These are phyloP conservation scores for Oryza glaberrima DNA, from an alignment of 176 grass and related monocot genomes.

Conservation along the genomic window DNA sequence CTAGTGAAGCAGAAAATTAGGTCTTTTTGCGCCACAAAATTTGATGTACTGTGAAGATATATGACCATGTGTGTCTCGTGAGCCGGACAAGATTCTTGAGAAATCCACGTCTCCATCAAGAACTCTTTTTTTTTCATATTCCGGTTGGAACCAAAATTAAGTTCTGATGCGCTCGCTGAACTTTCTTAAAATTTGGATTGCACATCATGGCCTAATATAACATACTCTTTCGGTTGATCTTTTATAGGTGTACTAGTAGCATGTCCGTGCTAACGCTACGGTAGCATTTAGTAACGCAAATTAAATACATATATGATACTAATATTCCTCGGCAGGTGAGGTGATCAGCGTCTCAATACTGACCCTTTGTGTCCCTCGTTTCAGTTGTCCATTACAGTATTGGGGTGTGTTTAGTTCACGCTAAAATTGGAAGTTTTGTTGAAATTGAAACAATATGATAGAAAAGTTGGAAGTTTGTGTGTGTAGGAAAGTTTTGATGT, in stretches of 20 bases:
- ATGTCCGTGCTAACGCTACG: too few species aligned
- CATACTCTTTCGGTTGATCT: too few species aligned
- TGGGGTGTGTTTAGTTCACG: too few species aligned
- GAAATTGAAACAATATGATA: too few species aligned
- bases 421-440: too few species aligned
- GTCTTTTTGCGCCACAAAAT: neutral
- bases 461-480: too few species aligned
- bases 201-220: too few species aligned
- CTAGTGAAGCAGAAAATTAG: neutral
- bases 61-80: neutral
- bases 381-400: neutral
- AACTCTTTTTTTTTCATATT: neutral
- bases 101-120: neutral
- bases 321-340: constrained; percentile 87
- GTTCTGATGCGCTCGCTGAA: neutral
- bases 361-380: neutral
- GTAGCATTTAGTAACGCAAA: too few species aligned
- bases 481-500: too few species aligned
- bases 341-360: neutral
- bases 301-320: constrained; percentile 44
- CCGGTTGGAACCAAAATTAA: neutral
- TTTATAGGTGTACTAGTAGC: too few species aligned
- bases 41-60: neutral
- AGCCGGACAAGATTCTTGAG: neutral
- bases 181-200: neutral